phyloP scores from a whole-genome alignment of 225 moss, liverwort and hornwort species.

The Sphagnum tenellum region DNA sequence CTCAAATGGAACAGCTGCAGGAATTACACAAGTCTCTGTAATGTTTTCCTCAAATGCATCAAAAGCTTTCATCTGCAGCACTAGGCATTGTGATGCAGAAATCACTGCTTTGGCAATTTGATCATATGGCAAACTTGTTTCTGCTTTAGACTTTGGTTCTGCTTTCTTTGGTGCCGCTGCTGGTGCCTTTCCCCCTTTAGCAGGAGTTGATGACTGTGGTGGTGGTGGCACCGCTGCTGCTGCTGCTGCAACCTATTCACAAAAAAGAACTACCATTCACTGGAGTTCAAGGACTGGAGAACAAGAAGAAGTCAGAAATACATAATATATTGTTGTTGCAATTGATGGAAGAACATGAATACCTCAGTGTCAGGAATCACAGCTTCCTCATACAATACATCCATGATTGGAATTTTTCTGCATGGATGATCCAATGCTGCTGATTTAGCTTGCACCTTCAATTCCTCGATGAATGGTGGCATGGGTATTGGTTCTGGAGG shows the following conservation, averaged over 20 bases:
- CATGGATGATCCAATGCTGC: constrained; percentile 46
- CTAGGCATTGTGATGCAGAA: constrained; percentile 34
- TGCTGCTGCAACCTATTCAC: constrained; percentile 3
- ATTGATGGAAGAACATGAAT: too few relatives aligned
- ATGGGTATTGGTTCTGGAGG: constrained; percentile 9
- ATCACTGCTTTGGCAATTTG: constrained; percentile 57
- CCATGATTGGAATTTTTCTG: constrained; percentile 52
- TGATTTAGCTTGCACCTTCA: constrained; percentile 27
- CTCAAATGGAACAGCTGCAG: constrained; percentile 46
- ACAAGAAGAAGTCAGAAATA: too few relatives aligned
- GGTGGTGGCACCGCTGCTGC: constrained; percentile 1
- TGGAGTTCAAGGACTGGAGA: too few relatives aligned
- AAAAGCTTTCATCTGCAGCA: constrained; percentile 50
- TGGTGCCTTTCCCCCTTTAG: neutral
- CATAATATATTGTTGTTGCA: too few relatives aligned
- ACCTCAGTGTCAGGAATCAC: too few relatives aligned
- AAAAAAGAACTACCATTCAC: neutral
- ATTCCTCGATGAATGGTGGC: constrained; percentile 40
- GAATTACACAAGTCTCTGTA: constrained; percentile 36
- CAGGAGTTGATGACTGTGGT: constrained; percentile 1
- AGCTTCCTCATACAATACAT: constrained; percentile 54
- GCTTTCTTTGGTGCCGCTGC: neutral
- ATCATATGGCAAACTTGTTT: constrained; percentile 43
- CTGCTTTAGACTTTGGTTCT: neutral
- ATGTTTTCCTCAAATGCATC: constrained; percentile 51